Evolutionary conservation across 257 asterid genomes (phyloP).

Genomic region (Nicotiana benthamiana): DNA sequence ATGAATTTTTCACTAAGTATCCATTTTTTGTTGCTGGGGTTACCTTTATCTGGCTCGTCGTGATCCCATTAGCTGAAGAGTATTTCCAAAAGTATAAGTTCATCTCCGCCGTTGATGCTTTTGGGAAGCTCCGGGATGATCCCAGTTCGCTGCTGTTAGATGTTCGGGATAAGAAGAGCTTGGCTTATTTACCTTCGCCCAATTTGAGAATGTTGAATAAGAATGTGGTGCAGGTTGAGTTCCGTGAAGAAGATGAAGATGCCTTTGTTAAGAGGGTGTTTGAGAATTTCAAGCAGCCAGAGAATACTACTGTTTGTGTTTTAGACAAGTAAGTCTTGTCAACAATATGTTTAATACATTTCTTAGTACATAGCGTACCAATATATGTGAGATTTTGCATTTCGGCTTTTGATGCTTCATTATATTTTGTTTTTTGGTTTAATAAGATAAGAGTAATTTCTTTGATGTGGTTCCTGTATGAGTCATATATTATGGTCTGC

Average conservation of each 20-base stretch:
- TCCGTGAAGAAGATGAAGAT: constrained; percentile 64
- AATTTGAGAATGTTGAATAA: constrained; percentile 65
- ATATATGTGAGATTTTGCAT: neutral
- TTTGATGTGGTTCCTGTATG: no score
- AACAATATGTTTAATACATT: neutral
- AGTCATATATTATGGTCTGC: neutral
- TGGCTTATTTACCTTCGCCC: constrained; percentile 56
- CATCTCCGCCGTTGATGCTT: constrained; percentile 73
- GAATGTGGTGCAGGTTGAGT: constrained; percentile 56
- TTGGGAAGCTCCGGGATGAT: constrained; percentile 71
- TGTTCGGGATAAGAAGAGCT: constrained; percentile 67
- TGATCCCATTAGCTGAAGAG: constrained; percentile 57
- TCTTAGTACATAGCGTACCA: neutral
- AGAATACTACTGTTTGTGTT: constrained; percentile 47
- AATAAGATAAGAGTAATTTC: no score
- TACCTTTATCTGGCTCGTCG: constrained; percentile 72
- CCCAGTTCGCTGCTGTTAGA: constrained; percentile 65
- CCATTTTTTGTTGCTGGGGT: constrained; percentile 85
- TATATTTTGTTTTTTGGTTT: no score
- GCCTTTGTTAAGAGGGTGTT: constrained; percentile 57
- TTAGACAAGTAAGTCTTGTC: constrained; percentile 71
- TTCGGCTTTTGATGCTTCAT: neutral
- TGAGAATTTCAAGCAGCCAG: constrained; percentile 52
- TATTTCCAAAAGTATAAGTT: constrained; percentile 65
- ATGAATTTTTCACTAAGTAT: constrained; percentile 56